Evolutionary conservation across 2,329 filamentous ascomycete species (phyloP).

Genomic region (Trichophyton verrucosum): DNA sequence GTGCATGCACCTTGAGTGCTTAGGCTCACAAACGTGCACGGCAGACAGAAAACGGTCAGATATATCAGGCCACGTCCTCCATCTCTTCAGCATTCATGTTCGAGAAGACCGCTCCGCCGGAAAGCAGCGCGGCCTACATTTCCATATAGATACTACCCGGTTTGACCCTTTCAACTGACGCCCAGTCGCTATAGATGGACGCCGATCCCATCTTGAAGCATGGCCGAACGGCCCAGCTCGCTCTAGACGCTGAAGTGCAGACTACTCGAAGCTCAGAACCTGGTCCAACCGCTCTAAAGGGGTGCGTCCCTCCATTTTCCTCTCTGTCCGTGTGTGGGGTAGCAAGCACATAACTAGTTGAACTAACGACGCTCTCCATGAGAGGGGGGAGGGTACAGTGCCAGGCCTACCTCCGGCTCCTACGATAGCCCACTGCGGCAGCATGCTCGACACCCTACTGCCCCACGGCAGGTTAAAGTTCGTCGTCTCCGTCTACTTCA

Average conservation of each 20-base stretch:
- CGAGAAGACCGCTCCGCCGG: background rate
- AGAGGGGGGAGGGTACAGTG: background rate
- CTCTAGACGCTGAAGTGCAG: background rate
- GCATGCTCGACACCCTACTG: conserved; percentile 49
- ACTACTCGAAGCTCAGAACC: background rate
- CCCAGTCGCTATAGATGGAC: background rate
- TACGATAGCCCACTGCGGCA: conserved; percentile 14
- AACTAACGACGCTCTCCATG: background rate
- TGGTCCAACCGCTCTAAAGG: background rate
- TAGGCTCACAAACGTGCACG: background rate
- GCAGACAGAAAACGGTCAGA: background rate
- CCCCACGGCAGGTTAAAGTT: conserved; percentile 51
- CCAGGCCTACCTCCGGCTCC: conserved; percentile 9
- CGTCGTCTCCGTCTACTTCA: conserved; percentile 12
- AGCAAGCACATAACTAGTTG: background rate
- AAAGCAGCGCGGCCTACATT: background rate
- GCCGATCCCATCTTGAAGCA: background rate
- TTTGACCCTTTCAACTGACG: background rate
- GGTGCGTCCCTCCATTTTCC: background rate
- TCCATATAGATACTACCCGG: background rate
- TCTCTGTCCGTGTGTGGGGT: background rate
- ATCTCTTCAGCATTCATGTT: background rate
- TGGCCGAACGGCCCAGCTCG: background rate
- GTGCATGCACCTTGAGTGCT: background rate
- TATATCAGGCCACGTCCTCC: background rate